Conservation (phyloP, 2,329 filamentous ascomycete genomes). For the Teratosphaeria viscida region DNA sequence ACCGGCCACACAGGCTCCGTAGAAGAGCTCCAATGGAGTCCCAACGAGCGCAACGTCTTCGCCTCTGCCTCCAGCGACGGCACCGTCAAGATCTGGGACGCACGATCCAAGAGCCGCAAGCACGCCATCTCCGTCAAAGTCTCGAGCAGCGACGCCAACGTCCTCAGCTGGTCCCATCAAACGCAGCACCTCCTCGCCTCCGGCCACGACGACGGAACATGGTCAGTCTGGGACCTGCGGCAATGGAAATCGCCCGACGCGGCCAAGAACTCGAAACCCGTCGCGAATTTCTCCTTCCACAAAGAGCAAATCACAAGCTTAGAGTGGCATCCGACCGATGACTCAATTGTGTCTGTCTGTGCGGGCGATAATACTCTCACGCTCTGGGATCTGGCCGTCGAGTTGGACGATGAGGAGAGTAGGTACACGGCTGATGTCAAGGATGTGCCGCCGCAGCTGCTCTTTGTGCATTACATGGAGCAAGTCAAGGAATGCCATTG, state of each 20-base stretch:
- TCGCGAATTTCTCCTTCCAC: conserved; percentile 93
- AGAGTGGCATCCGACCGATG: conserved; percentile 95
- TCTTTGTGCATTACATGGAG: conserved; percentile 96
- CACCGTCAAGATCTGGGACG: conserved; percentile 91
- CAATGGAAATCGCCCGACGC: conserved; percentile 64
- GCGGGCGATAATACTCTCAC: conserved; percentile 91
- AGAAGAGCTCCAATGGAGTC: conserved; percentile 95
- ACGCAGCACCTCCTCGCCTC: conserved; percentile 84
- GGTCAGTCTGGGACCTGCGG: conserved; percentile 92
- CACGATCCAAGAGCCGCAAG: conserved; percentile 78
- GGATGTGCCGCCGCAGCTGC: conserved; percentile 84
- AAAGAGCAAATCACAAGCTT: conserved; percentile 92
- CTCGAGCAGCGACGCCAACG: conserved; percentile 81
- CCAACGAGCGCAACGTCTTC: conserved; percentile 85
- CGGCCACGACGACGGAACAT: conserved; percentile 84
- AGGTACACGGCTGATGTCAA: conserved; percentile 76
- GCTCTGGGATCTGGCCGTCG: conserved; percentile 91
- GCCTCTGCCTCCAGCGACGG: conserved; percentile 89
- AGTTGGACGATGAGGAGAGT: conserved; percentile 94
- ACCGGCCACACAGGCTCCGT: conserved; percentile 74
- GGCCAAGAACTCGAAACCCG: conserved; percentile 54
- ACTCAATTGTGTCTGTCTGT: conserved; percentile 87
- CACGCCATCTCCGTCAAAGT: conserved; percentile 81
- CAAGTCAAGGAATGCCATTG: conserved; percentile 93
- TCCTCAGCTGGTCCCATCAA: conserved; percentile 87